phyloP scores from a whole-genome alignment of 371 early-diverging fungal genomes.

The Mortierella sp. region DNA sequence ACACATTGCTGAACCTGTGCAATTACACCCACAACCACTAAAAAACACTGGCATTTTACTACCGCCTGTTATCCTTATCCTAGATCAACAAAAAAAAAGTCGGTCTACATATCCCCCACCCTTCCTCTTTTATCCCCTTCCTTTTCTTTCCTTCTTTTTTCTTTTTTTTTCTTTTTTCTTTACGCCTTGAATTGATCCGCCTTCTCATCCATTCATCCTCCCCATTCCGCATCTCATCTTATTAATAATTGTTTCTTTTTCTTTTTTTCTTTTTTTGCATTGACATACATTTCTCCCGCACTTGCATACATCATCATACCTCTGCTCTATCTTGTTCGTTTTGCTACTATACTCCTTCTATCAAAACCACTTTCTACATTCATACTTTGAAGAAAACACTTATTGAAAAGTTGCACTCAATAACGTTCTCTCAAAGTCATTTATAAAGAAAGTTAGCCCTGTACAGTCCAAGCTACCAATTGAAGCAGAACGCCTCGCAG shows the following conservation, averaged over 20 bases:
- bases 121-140: background rate
- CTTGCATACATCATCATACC: background rate
- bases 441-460: background rate
- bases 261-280: background rate
- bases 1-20: constrained; percentile 2
- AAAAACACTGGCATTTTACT: too few species aligned
- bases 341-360: constrained; percentile 1
- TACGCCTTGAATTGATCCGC: background rate
- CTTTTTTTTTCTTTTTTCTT: constrained; percentile 18
- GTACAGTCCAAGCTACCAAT: constrained; percentile 5
- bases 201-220: background rate
- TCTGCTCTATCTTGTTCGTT: constrained; percentile 8
- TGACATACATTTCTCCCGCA: background rate
- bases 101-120: too few species aligned
- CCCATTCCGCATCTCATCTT: constrained; percentile 2
- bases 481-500: constrained; percentile 9
- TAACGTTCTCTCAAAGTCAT: constrained; percentile 10
- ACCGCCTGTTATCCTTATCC: background rate
- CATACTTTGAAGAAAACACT: constrained; percentile 3
- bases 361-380: constrained; percentile 4
- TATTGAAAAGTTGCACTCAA: constrained; percentile 57
- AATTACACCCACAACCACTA: background rate
- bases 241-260: constrained; percentile 5
- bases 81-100: background rate
- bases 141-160: background rate